These are phyloP conservation scores for Malassezia caprae DNA, from an alignment of 1,284 basidiomycete genomes.

Conservation along the genomic window DNA sequence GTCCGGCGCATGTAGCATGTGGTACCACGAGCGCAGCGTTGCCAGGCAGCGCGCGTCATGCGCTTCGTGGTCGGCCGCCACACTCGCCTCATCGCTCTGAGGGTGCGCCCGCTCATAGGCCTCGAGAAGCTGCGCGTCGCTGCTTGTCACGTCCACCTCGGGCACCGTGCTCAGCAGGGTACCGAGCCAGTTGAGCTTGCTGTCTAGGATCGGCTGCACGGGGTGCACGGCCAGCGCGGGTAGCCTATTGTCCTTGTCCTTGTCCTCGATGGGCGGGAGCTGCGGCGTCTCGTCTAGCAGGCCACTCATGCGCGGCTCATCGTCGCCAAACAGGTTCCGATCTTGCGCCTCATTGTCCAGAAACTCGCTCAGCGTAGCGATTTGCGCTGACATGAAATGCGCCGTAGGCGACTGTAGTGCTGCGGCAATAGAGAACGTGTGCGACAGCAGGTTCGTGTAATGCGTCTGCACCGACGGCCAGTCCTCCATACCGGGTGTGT, in stretches of 20 bases:
- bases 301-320: constrained; percentile 10
- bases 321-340: constrained; percentile 27
- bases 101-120: constrained; percentile 18
- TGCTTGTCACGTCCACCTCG: constrained; percentile 22
- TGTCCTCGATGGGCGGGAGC: constrained; percentile 24
- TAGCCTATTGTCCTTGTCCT: constrained; percentile 24
- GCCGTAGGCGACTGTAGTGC: constrained; percentile 29
- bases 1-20: constrained; percentile 28
- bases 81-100: constrained; percentile 12
- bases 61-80: constrained; percentile 21
- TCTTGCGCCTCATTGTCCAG: constrained; percentile 30
- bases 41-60: constrained; percentile 26
- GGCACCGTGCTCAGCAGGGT: constrained; percentile 34
- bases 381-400: constrained; percentile 31
- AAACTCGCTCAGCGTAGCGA: constrained; percentile 30
- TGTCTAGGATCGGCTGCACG: constrained; percentile 26
- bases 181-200: constrained; percentile 34
- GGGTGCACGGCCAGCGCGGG: constrained; percentile 28
- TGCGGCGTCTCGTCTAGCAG: neutral
- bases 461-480: constrained; percentile 33
- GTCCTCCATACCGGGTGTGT: constrained; percentile 33
- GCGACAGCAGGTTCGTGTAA: constrained; percentile 32
- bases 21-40: constrained; percentile 30
- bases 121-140: constrained; percentile 21
- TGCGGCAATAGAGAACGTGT: constrained; percentile 30